Evolutionary conservation across 495 filamentous ascomycete species (phyloP).

Genomic region (Lasiosphaeris hirsuta): DNA sequence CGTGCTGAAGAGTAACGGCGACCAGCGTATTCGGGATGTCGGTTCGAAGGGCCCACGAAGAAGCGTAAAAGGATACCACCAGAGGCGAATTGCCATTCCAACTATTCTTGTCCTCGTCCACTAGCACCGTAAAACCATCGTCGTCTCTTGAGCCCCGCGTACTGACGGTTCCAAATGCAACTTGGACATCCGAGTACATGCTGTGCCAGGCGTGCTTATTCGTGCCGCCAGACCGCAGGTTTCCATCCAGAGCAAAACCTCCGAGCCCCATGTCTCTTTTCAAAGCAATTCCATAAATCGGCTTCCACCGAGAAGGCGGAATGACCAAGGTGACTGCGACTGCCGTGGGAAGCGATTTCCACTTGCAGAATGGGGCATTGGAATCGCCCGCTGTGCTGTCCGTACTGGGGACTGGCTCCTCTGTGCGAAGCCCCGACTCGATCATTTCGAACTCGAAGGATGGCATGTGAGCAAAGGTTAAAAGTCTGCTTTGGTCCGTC

Average conservation of each 20-base stretch:
- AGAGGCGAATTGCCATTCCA: conserved; percentile 38
- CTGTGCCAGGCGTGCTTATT: conserved; percentile 2
- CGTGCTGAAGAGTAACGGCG: conserved; percentile 20
- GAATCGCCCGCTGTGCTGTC: not conserved
- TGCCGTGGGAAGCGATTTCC: conserved; percentile 31
- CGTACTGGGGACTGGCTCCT: not conserved
- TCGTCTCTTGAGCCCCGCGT: conserved; percentile 18
- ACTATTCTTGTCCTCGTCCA: conserved; percentile 18
- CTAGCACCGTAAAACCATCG: conserved; percentile 22
- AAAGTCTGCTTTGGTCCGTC: conserved; percentile 14
- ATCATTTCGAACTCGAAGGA: conserved; percentile 27
- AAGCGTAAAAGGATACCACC: conserved; percentile 39
- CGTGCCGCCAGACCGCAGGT: conserved; percentile 1
- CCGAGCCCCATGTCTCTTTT: conserved; percentile 10
- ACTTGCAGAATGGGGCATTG: conserved; percentile 19
- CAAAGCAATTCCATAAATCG: not conserved
- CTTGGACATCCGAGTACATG: conserved; percentile 28
- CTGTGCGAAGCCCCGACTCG: conserved; percentile 20
- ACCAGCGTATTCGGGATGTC: conserved; percentile 23
- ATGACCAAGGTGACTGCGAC: conserved; percentile 39
- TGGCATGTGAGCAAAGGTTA: conserved; percentile 23
- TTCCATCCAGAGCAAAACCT: not conserved
- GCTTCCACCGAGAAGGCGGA: conserved; percentile 21
- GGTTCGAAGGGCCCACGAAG: conserved; percentile 25
- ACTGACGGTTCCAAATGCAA: conserved; percentile 33